Evolutionary conservation across 2,329 filamentous ascomycete genomes (phyloP).

Genomic region (Exophiala sp.): DNA sequence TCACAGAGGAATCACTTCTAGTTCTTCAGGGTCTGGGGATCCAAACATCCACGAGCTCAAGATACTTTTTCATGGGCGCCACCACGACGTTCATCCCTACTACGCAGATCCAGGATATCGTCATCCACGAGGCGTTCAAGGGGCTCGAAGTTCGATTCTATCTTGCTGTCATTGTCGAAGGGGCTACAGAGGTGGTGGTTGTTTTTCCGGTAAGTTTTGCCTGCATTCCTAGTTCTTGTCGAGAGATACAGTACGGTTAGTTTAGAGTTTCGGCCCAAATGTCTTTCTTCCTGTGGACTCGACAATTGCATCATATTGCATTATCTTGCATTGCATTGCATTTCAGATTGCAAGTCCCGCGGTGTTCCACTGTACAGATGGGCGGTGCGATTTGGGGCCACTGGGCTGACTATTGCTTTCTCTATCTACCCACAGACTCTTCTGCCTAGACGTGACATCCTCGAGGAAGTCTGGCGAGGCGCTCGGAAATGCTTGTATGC

Average conservation of each 20-base stretch:
- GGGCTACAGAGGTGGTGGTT: slow-evolving; percentile 83
- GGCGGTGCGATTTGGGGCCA: too few species aligned
- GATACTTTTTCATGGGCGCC: slow-evolving; percentile 58
- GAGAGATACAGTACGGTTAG: too few species aligned
- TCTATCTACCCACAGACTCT: slow-evolving; percentile 45
- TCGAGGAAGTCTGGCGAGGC: slow-evolving; percentile 88
- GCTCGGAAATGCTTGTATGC: slow-evolving; percentile 77
- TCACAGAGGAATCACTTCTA: slow-evolving; percentile 72
- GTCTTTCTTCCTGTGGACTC: too few species aligned
- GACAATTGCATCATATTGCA: too few species aligned
- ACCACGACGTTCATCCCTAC: slow-evolving; percentile 80
- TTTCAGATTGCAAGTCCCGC: too few species aligned
- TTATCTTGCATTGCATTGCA: too few species aligned
- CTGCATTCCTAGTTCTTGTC: too few species aligned
- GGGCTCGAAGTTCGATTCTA: slow-evolving; percentile 90
- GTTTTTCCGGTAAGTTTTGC: slow-evolving; percentile 70
- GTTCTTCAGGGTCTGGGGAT: slow-evolving; percentile 85
- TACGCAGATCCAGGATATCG: slow-evolving; percentile 82
- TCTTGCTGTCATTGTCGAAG: slow-evolving; percentile 81
- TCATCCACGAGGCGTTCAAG: slow-evolving; percentile 90
- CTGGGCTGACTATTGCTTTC: not conserved
- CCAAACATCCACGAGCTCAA: slow-evolving; percentile 70
- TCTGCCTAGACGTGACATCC: slow-evolving; percentile 64
- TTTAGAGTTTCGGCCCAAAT: too few species aligned
- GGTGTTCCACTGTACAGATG: too few species aligned